Evolutionary conservation across 23 red algal species (phyloP).

Genomic region (Gracilaria caudata): DNA sequence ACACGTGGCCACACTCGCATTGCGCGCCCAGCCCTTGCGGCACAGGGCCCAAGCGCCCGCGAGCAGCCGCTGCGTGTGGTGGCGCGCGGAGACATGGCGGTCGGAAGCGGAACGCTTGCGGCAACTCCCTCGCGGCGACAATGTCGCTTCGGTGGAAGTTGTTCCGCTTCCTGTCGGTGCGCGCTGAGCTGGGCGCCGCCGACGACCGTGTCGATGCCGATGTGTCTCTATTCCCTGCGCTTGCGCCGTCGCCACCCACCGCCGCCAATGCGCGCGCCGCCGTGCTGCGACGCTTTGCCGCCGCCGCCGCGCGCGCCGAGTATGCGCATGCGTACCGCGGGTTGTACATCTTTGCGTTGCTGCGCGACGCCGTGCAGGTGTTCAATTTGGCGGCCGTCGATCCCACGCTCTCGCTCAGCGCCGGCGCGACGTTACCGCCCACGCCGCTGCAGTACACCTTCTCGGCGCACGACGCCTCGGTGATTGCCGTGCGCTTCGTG

Average conservation of each 20-base stretch:
- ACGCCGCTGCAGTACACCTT: constrained; percentile 45
- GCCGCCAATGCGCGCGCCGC: neutral
- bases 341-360: constrained; percentile 36
- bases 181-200: constrained; percentile 8
- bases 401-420: neutral
- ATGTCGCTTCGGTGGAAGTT: constrained; percentile 84
- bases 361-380: constrained; percentile 54
- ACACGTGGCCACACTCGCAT: neutral
- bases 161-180: constrained; percentile 70
- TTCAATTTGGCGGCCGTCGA: constrained; percentile 55
- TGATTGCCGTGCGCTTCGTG: constrained; percentile 39
- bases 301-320: constrained; percentile 15
- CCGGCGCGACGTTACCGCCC: constrained; percentile 9
- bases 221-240: constrained; percentile 35
- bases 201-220: neutral
- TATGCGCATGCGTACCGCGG: neutral
- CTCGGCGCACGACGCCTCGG: constrained; percentile 38
- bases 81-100: no score
- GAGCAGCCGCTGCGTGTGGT: no score
- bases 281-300: constrained; percentile 46
- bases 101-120: neutral
- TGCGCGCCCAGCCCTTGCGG: neutral
- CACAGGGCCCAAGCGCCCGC: no score
- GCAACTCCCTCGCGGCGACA: neutral
- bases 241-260: constrained; percentile 1